A percentile compares a stretch with the other conserved stretches of the same genome.
Conservation (phyloP, 441 rosid genomes). For the Pelargonium myrrhifolium region DNA sequence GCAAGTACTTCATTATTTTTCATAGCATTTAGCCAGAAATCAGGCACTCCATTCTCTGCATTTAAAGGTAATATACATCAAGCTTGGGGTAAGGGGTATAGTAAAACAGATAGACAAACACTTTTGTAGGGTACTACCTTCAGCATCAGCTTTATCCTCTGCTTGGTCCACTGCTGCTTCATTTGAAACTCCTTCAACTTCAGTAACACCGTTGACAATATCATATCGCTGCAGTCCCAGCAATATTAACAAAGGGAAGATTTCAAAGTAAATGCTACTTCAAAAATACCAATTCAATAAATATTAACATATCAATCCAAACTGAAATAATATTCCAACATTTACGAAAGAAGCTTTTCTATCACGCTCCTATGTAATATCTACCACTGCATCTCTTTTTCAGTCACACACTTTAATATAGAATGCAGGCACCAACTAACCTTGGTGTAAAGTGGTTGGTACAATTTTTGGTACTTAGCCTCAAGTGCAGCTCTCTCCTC, state of each 20-base stretch:
- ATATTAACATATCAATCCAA: neutral
- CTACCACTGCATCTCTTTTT: neutral
- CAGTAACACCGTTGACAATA: constrained; percentile 66
- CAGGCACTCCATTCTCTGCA: constrained; percentile 86
- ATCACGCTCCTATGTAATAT: constrained; percentile 7
- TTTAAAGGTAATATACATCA: constrained; percentile 11
- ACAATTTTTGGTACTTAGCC: constrained; percentile 74
- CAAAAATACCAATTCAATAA: neutral
- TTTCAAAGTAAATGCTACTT: too few species aligned
- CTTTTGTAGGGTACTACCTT: constrained; percentile 34
- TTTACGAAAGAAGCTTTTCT: too few species aligned
- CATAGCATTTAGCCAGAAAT: constrained; percentile 79
- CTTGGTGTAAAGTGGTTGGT: constrained; percentile 73
- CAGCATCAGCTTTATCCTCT: constrained; percentile 36
- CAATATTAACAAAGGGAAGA: neutral
- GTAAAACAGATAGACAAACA: neutral
- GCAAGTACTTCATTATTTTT: constrained; percentile 74
- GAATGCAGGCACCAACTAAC: constrained; percentile 24
- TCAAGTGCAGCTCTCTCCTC: constrained; percentile 88
- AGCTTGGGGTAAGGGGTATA: neutral
- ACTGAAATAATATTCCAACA: too few species aligned
- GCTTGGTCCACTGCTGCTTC: constrained; percentile 42
- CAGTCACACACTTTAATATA: neutral
- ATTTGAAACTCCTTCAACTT: constrained; percentile 44
- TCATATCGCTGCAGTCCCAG: constrained; percentile 47